Base-by-base conservation (phyloP, 495 filamentous ascomycete species). In the Aspergillus olivimuriae region DNA sequence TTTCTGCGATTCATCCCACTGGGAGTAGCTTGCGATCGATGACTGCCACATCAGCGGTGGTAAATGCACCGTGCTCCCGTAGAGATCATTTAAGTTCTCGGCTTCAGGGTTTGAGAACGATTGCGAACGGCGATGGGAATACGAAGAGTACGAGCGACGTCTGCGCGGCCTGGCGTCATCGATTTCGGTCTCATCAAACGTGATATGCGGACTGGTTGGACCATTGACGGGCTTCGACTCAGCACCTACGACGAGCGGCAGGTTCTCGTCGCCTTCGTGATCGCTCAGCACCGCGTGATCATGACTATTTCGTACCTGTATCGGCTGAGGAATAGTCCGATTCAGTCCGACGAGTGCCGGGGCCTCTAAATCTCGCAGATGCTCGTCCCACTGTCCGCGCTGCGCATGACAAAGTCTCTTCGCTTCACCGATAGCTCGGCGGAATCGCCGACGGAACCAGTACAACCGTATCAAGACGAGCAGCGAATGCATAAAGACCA, bases 401-500 rank as follows among this genome's bases (percentile, higher is more conserved):
- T 53, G 46, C 2, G 26, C 22, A 16, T 34, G 50, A 20, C 46
- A 53, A 12, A 53, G 17, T 11, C 66, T 61, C 43, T 62, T 66
- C 2, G 60, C 55, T 39, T 79, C 70, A 1, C 68, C 63, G 49
- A 73, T 73, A 9, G 68, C 65, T 34, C 76, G 70, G 56, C 84
- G 75, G 51, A 94, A 89, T 6, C 86, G 76, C 54, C 86, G 89
- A 61, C 92, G 87, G 51, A 95, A 95, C 88, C 87, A 94, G 61
- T 89, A 90, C 4, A 94, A 65, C 3, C 89, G 82, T n/a, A 94
- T 68, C 47, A 89, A 86, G 2, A 94, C 89, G 10, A 94, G 84
- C 41, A 77, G 80, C 2, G 81, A 76, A 58, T 91, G 78, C 61
- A 95, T 85, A 38, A 83, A 82, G 41, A 95, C 90, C 2, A 89